Percentiles rank a stretch among this genome's conserved stretches.
phyloP scores from a whole-genome alignment of 495 filamentous ascomycete species.

The Neurospora tetraspora region DNA sequence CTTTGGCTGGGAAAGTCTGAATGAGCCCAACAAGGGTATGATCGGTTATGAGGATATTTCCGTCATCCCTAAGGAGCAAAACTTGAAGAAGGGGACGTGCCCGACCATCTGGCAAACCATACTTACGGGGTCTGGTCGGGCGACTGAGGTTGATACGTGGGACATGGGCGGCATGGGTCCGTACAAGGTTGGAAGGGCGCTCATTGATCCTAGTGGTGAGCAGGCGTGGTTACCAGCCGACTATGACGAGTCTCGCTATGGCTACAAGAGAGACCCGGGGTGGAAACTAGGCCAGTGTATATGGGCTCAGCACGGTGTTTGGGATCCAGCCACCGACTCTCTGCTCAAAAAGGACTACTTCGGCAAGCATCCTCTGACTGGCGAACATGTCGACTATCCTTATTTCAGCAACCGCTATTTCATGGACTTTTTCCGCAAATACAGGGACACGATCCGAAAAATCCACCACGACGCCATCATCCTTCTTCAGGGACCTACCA shows the following conservation, averaged over 20 bases:
- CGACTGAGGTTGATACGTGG: constrained; percentile 84
- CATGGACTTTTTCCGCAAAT: constrained; percentile 72
- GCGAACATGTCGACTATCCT: constrained; percentile 64
- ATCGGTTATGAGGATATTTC: constrained; percentile 80
- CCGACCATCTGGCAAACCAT: constrained; percentile 95
- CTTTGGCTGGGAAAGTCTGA: constrained; percentile 91
- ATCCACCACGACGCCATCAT: constrained; percentile 75
- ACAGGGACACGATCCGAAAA: constrained; percentile 58
- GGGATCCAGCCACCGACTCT: constrained; percentile 73
- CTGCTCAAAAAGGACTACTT: constrained; percentile 86
- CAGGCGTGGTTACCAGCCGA: constrained; percentile 70
- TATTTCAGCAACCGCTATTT: constrained; percentile 85
- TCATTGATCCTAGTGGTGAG: constrained; percentile 84
- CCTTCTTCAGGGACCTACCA: constrained; percentile 83
- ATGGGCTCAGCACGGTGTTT: constrained; percentile 95
- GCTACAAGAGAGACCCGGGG: constrained; percentile 74
- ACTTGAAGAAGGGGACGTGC: constrained; percentile 84
- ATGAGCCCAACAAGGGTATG: constrained; percentile 87
- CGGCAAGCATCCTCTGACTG: constrained; percentile 57
- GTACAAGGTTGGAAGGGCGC: constrained; percentile 68
- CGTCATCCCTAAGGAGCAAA: constrained; percentile 74
- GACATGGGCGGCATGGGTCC: constrained; percentile 89
- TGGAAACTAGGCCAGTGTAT: constrained; percentile 92
- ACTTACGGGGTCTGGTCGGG: constrained; percentile 75
- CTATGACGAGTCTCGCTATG: constrained; percentile 80